Conservation (phyloP, 2,329 filamentous ascomycete genomes). For the Claviceps sorghi region DNA sequence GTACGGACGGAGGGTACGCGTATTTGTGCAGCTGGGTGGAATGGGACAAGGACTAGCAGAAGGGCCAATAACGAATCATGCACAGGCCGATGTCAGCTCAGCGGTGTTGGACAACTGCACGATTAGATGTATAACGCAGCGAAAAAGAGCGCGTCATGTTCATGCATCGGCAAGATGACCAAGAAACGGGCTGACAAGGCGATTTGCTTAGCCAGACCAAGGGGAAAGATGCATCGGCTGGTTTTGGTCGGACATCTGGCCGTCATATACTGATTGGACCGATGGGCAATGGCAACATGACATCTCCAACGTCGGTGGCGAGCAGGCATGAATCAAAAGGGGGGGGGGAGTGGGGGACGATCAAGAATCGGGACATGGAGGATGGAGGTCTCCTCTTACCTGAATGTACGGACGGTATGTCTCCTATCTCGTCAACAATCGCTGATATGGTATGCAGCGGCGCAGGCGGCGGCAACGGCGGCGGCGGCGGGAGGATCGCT, state of each 20-base stretch:
- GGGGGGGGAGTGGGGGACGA: no score
- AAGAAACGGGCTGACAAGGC: background rate
- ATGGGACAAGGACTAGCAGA: background rate
- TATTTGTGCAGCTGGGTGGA: background rate
- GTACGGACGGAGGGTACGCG: background rate
- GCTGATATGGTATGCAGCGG: background rate
- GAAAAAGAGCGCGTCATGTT: background rate
- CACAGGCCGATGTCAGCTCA: background rate
- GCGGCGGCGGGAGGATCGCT: background rate
- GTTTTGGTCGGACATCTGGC: background rate
- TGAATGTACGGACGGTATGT: background rate
- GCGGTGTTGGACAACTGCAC: background rate
- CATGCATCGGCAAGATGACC: background rate
- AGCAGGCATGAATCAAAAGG: background rate
- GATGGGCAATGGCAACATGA: background rate
- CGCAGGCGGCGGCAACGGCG: background rate
- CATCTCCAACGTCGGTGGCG: background rate
- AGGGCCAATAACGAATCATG: background rate
- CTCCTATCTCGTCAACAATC: background rate
- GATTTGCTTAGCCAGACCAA: background rate
- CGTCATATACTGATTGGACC: background rate
- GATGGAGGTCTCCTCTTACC: background rate
- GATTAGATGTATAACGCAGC: background rate
- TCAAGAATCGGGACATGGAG: background rate
- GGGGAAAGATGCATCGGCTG: background rate